Evolutionary conservation across 225 moss, liverwort and hornwort species (phyloP).

Genomic region (Asterella californica): DNA sequence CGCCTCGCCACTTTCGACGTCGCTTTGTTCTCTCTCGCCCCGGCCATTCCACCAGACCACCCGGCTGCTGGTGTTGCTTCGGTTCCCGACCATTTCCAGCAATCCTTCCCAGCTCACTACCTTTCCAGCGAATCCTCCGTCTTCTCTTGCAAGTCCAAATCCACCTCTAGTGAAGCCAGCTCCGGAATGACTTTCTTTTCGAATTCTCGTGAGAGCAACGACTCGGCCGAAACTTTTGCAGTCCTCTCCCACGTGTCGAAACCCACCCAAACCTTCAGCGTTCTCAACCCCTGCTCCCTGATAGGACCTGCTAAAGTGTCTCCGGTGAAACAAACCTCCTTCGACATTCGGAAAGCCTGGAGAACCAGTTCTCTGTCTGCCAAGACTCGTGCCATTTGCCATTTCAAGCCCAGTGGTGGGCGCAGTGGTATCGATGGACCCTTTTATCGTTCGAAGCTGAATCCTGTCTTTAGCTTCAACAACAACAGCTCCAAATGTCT

Average conservation of each 20-base stretch:
- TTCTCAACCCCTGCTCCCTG: not conserved
- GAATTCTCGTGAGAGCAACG: conserved; percentile 37
- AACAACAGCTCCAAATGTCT: conserved; percentile 22
- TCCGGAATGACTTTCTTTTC: conserved; percentile 43
- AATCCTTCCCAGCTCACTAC: conserved; percentile 23
- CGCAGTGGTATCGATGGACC: conserved; percentile 21
- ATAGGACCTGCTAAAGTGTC: conserved; percentile 2
- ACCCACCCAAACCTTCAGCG: conserved; percentile 27
- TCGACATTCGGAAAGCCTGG: conserved; percentile 40
- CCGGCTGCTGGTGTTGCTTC: conserved; percentile 18
- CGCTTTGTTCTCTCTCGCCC: conserved; percentile 44
- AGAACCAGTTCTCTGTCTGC: conserved; percentile 14
- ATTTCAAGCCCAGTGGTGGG: conserved; percentile 26
- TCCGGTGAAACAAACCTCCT: conserved; percentile 15
- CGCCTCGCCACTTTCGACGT: conserved; percentile 48
- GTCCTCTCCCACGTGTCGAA: conserved; percentile 35
- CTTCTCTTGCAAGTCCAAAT: conserved; percentile 46
- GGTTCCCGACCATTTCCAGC: not conserved
- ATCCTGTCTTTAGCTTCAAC: conserved; percentile 41
- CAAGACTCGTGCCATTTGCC: conserved; percentile 22
- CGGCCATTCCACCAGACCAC: conserved; percentile 38
- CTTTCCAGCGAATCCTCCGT: conserved; percentile 45
- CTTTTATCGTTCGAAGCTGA: conserved; percentile 42
- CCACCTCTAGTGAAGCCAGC: conserved; percentile 38
- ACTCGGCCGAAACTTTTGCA: conserved; percentile 41